Base-by-base conservation (phyloP, 179 eudicot genomes). In the Beta corolliflora region DNA sequence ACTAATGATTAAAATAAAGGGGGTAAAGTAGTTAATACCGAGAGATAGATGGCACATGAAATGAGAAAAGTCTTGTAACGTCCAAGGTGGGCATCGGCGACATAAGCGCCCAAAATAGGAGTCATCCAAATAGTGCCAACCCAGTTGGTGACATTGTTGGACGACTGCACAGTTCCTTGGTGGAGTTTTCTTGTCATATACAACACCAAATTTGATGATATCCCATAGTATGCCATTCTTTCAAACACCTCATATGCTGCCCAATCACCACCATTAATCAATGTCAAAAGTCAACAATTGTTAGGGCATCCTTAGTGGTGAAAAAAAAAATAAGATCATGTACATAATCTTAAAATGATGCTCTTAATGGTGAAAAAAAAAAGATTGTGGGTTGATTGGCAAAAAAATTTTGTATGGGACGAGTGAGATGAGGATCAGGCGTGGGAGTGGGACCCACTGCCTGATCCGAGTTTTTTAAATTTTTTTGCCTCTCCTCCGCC, bases 221-320 rank as follows among this genome's bases (percentile, higher is more conserved):
- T 89, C 19, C 93, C 93, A 75, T 90, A 88, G 29, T 78, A 90
- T 55, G 93, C 93, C 93, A 90, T 84, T 75, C 92, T 89, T 80
- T 89, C 91, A 66, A 86, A 87, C 78, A 85, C 84, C 75, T 90
- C 93, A 74, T 90, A 90, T 45, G 81, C 93, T 90, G 75, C 83
- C 54, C 3, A 23, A 19, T n/a, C 8, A 72, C 9, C 10, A 72
- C 15, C 10, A 12, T 13, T 19, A 23, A 21, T 7, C 69, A 23
- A 64, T 44, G 21, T 76, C 50, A 19, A 16, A 9, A 77, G 60
- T 77, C 71, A 63, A 77, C 45, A 21, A 61, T 63, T 63, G 59
- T 61, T n/a, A n/a, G n/a, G n/a, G n/a, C n/a, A n/a, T n/a, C n/a
- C n/a, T n/a, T n/a, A n/a, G n/a, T n/a, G n/a, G n/a, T n/a, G n/a